phyloP scores from a whole-genome alignment of 1,284 basidiomycete species.

The Irpex lacteus region DNA sequence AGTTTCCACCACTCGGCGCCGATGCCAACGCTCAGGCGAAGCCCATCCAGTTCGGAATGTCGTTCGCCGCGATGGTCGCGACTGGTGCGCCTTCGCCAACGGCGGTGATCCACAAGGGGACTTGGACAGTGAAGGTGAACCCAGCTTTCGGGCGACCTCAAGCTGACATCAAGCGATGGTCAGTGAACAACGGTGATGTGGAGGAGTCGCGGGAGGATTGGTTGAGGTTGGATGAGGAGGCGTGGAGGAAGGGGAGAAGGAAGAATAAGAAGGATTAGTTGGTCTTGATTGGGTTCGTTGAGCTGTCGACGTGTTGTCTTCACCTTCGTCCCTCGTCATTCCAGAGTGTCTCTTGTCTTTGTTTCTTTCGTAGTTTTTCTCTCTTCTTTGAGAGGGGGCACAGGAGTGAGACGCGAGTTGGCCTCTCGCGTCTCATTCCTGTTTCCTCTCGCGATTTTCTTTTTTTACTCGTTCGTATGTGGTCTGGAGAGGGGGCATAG shows the following conservation, averaged over 20 bases:
- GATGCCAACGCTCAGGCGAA: not conserved
- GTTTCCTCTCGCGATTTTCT: no score
- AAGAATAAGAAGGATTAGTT: not conserved
- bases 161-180: not conserved
- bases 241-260: not conserved
- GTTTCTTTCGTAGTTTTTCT: not conserved
- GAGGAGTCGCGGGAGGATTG: not conserved
- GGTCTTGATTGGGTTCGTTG: not conserved
- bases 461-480: no score
- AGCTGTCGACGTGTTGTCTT: not conserved
- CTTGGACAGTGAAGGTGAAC: not conserved
- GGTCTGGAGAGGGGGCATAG: no score
- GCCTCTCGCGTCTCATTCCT: no score
- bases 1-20: not conserved
- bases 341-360: not conserved
- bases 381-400: no score
- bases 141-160: not conserved
- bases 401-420: no score
- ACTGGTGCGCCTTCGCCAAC: not conserved
- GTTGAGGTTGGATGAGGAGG: not conserved
- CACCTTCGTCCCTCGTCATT: not conserved
- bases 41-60: not conserved
- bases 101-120: not conserved
- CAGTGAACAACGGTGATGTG: not conserved
- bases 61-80: not conserved